Evolutionary conservation across 176 grass and related monocot species (phyloP).

Genomic region (Hordeum marinum): DNA sequence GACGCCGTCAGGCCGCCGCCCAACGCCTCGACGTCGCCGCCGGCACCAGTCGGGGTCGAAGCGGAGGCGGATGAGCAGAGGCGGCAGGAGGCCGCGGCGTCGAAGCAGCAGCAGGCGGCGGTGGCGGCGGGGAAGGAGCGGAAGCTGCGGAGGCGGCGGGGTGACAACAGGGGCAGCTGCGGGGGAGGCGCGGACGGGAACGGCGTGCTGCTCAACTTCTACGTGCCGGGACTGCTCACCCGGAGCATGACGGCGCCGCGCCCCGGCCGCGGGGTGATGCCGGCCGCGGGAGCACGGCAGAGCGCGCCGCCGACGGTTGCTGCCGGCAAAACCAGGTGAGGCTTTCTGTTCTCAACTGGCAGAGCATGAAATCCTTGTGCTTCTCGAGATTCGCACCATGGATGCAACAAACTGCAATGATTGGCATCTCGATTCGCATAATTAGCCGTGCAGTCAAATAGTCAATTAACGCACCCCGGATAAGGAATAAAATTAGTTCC

Average conservation of each 20-base stretch:
- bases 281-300: background rate
- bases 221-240: constrained; percentile 46
- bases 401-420: background rate
- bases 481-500: background rate
- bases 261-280: background rate
- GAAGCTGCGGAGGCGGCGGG: constrained; percentile 11
- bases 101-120: background rate
- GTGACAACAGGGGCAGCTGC: constrained; percentile 30
- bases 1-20: background rate
- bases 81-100: background rate
- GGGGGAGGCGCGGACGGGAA: constrained; percentile 17
- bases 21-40: background rate
- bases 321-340: constrained; percentile 16
- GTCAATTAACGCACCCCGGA: background rate
- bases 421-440: background rate
- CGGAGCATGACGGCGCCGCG: constrained; percentile 53
- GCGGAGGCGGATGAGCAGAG: background rate
- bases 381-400: background rate
- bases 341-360: background rate
- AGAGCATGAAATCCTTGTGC: background rate
- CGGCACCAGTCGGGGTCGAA: background rate
- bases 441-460: background rate
- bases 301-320: background rate
- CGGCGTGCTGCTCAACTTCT: constrained; percentile 78
- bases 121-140: background rate